Conservation (phyloP, 2,329 filamentous ascomycete species). For the Hypoxylon rubiginosum region DNA sequence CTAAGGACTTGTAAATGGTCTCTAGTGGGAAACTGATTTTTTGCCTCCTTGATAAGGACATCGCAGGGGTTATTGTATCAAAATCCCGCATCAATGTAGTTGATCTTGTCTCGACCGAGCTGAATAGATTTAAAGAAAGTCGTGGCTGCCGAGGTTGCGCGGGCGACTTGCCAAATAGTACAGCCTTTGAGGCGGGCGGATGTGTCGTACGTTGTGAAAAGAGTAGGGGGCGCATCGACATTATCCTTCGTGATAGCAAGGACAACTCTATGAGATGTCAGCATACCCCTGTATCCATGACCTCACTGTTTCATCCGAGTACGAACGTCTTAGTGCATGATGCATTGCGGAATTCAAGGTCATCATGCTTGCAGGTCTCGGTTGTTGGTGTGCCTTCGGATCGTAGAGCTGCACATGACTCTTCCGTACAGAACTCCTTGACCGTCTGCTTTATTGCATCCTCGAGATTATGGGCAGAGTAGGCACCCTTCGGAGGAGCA, state of each 20-base stretch:
- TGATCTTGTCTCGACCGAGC: slow-evolving; percentile 45
- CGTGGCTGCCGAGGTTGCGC: slow-evolving; percentile 49
- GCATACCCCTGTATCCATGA: neutral
- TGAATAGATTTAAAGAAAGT: slow-evolving; percentile 51
- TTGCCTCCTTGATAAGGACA: slow-evolving; percentile 49
- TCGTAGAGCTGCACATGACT: neutral
- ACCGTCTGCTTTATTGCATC: neutral
- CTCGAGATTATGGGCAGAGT: neutral
- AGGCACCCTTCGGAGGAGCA: neutral
- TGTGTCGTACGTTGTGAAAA: neutral
- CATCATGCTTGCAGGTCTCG: neutral
- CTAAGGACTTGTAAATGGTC: slow-evolving; percentile 41
- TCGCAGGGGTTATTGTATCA: slow-evolving; percentile 53
- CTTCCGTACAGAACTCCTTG: neutral
- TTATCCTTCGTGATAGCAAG: neutral
- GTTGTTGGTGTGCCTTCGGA: neutral
- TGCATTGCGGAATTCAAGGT: neutral
- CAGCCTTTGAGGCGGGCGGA: slow-evolving; percentile 24
- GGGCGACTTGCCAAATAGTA: slow-evolving; percentile 50
- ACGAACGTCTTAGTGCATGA: neutral
- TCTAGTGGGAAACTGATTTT: slow-evolving; percentile 40
- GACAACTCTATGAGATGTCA: neutral
- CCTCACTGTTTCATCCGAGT: too few relatives aligned
- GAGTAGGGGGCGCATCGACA: neutral
- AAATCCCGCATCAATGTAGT: slow-evolving; percentile 51